Evolutionary conservation across 257 asterid species (phyloP), one percentile per base, ranked within the genome.

Genomic region (Vinca minor): DNA sequence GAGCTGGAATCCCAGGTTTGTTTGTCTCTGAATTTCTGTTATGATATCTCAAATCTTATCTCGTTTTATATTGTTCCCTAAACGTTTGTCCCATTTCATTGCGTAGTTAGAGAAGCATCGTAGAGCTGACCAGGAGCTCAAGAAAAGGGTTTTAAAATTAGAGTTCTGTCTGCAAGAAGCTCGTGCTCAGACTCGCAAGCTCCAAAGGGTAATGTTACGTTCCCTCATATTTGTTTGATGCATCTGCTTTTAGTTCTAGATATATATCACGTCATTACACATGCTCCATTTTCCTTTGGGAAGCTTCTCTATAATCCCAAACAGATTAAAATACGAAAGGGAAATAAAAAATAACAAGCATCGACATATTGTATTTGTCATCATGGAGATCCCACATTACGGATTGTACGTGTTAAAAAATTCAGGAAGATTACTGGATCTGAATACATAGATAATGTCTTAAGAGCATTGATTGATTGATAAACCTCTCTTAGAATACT

Each of bases 131-230:
- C 90, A 87, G 67, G 95, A 90, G 68, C 80, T 90, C 83, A 87
- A 83, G 75, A 90, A 84, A 76, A 79, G 81, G 77, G 88, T 87
- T 35, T 41, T 85, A 54, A 85, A 84, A 73, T 70, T 87, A 67
- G 96, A 90, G 72, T 87, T 87, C 60, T 85, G 88, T 71, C 87
- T 87, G 73, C 91, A 90, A 25, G 96, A 87, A 62, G 86, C 93
- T 64, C 83, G 93, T 52, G 67, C 86, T 65, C 95, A 87, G 76
- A 89, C 86, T 44, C 89, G 89, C 71, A 87, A 89, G 73, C 92
- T 89, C 65, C 97, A 87, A 72, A 79, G 89, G 79, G 97, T 89
- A 89, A 81, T 65, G 54, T 44, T 26, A 1, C 23, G 13, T 14
- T 4, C 14, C 39, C 39, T 3, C 20, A 7, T n/a, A 34, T 3